phyloP scores from a whole-genome alignment of 371 early-diverging fungal species.

The Vairimorpha apis region DNA sequence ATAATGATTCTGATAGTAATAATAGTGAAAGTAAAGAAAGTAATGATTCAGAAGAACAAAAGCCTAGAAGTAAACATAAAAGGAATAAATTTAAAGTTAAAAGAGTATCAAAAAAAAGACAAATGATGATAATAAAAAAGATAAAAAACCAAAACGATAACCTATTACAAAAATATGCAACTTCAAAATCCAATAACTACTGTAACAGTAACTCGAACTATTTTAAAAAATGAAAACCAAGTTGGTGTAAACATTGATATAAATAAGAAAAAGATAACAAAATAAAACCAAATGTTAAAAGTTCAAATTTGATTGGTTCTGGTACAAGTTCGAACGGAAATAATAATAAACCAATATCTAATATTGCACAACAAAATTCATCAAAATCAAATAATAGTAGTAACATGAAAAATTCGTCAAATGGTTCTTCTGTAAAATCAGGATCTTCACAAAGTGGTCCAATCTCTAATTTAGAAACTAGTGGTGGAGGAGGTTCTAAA shows the following conservation, averaged over 20 bases:
- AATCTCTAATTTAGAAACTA: background rate
- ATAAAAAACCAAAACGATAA: background rate
- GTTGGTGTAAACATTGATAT: background rate
- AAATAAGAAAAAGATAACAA: too few relatives aligned
- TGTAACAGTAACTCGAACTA: background rate
- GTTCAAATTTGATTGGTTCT: too few relatives aligned
- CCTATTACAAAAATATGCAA: background rate
- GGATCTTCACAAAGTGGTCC: background rate
- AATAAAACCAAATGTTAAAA: too few relatives aligned
- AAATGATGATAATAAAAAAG: conserved; percentile 3
- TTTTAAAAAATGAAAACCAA: background rate
- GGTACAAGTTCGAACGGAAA: too few relatives aligned
- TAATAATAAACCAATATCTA: too few relatives aligned
- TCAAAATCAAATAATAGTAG: background rate
- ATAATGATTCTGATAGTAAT: background rate
- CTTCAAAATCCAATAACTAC: conserved; percentile 9
- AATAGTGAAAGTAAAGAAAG: background rate
- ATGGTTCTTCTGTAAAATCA: background rate
- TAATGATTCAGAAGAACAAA: conserved; percentile 3
- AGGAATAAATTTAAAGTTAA: background rate
- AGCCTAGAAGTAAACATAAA: background rate
- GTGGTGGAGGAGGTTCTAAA: background rate
- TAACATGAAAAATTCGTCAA: background rate
- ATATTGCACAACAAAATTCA: background rate
- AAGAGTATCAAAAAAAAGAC: background rate